A percentile compares a stretch with the other conserved stretches of the same genome.
phyloP scores from a whole-genome alignment of 2,329 filamentous ascomycete genomes.

The Exophiala sp. region DNA sequence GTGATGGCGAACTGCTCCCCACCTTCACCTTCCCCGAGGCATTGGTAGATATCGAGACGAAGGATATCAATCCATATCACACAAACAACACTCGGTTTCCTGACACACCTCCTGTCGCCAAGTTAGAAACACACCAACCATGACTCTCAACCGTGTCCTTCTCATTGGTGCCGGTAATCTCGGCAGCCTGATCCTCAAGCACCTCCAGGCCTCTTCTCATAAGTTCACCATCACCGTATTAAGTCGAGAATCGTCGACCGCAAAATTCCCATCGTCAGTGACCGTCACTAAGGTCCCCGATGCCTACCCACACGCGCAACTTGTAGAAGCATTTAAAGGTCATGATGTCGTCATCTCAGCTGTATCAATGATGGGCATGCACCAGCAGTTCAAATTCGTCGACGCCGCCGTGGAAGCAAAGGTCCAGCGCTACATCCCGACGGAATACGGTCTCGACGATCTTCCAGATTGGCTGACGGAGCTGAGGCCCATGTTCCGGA shows the following conservation, averaged over 20 bases:
- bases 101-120: not conserved
- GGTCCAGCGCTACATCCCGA: slow-evolving; percentile 43
- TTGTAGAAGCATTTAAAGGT: slow-evolving; percentile 16
- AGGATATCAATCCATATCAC: too few species aligned
- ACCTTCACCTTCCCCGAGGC: not conserved
- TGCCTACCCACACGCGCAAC: slow-evolving; percentile 16
- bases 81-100: too few species aligned
- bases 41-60: not conserved
- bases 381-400: slow-evolving; percentile 37
- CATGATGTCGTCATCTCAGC: slow-evolving; percentile 22
- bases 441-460: slow-evolving; percentile 32
- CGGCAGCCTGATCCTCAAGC: slow-evolving; percentile 17
- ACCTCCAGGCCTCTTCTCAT: slow-evolving; percentile 14
- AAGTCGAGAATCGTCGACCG: slow-evolving; percentile 16
- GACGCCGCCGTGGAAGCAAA: slow-evolving; percentile 39
- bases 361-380: slow-evolving; percentile 21
- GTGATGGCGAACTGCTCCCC: not conserved
- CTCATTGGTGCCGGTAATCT: slow-evolving; percentile 24
- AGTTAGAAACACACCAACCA: not conserved
- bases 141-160: slow-evolving; percentile 14
- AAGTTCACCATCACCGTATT: slow-evolving; percentile 18
- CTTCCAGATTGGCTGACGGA: slow-evolving; percentile 22
- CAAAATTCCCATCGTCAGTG: slow-evolving; percentile 9
- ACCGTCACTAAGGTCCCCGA: slow-evolving; percentile 15
- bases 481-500: slow-evolving; percentile 26